These are phyloP conservation scores for Seiridium cupressi DNA, from an alignment of 2,329 filamentous ascomycete genomes.

Conservation along the genomic window DNA sequence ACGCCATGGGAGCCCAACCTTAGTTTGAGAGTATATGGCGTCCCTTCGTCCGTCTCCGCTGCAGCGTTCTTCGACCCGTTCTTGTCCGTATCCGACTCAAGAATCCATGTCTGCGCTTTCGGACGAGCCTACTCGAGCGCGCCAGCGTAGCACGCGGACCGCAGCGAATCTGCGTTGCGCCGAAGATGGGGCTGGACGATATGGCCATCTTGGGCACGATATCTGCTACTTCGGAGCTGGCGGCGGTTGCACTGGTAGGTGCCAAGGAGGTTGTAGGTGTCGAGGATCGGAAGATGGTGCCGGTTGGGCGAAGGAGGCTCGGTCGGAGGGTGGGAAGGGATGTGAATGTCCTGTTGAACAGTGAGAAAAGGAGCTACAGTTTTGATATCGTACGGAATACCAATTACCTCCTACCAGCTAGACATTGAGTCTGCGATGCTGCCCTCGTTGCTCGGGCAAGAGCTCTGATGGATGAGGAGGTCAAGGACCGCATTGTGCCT, in stretches of 20 bases:
- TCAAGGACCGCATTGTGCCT: conserved; percentile 1
- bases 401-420: not conserved
- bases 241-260: conserved; percentile 13
- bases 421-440: not conserved
- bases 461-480: conserved; percentile 1
- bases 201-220: conserved; percentile 42
- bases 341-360: conserved; percentile 39
- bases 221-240: conserved; percentile 9
- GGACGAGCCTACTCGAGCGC: conserved; percentile 50
- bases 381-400: not conserved
- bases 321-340: conserved; percentile 48
- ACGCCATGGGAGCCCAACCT: not conserved
- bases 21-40: conserved; percentile 40
- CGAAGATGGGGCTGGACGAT: conserved; percentile 52
- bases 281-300: conserved; percentile 18
- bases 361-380: not conserved
- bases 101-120: conserved; percentile 60
- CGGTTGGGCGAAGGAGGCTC: conserved; percentile 12
- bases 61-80: conserved; percentile 51
- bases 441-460: conserved; percentile 4
- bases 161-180: conserved; percentile 51
- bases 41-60: conserved; percentile 52
- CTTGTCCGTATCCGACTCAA: conserved; percentile 47
- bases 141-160: conserved; percentile 59
- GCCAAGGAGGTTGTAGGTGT: conserved; percentile 17